Percentiles rank a stretch among this genome's conserved stretches.
Conservation (phyloP, 1,139 yeast species). For the Petasospora rhodanensis region DNA sequence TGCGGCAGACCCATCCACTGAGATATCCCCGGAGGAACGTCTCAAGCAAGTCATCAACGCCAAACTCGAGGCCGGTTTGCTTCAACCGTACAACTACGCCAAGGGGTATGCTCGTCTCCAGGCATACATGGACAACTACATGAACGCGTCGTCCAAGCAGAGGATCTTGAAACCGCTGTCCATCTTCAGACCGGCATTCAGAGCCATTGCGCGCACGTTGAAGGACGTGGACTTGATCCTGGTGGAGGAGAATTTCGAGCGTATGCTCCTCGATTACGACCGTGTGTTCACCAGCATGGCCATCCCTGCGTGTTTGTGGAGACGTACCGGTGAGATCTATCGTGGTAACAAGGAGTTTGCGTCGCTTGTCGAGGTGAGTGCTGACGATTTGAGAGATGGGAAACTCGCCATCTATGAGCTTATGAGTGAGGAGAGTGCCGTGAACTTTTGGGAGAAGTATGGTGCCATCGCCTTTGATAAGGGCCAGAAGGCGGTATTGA, state of each 20-base stretch:
- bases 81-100: conserved; percentile 92
- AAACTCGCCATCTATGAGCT: conserved; percentile 88
- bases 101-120: conserved; percentile 90
- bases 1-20: conserved; percentile 96
- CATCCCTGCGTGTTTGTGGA: conserved; percentile 95
- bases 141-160: conserved; percentile 81
- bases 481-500: conserved; percentile 91
- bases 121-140: conserved; percentile 87
- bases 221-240: conserved; percentile 88
- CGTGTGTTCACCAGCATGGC: conserved; percentile 97
- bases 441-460: conserved; percentile 97
- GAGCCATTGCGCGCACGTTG: conserved; percentile 87
- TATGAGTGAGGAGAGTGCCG: conserved; percentile 96
- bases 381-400: conserved; percentile 91
- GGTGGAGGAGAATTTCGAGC: conserved; percentile 91
- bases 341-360: conserved; percentile 97
- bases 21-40: conserved; percentile 90
- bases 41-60: conserved; percentile 95
- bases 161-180: conserved; percentile 85
- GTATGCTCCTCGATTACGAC: conserved; percentile 90
- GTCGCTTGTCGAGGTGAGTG: conserved; percentile 84
- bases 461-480: conserved; percentile 96
- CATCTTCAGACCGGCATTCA: conserved; percentile 86
- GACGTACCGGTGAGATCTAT: conserved; percentile 95
- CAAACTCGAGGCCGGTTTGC: conserved; percentile 86